Percentiles rank a stretch among this genome's conserved stretches.
These are phyloP conservation scores for Ophiostoma ulmi DNA, from an alignment of 2,329 filamentous ascomycete genomes.

Conservation along the genomic window DNA sequence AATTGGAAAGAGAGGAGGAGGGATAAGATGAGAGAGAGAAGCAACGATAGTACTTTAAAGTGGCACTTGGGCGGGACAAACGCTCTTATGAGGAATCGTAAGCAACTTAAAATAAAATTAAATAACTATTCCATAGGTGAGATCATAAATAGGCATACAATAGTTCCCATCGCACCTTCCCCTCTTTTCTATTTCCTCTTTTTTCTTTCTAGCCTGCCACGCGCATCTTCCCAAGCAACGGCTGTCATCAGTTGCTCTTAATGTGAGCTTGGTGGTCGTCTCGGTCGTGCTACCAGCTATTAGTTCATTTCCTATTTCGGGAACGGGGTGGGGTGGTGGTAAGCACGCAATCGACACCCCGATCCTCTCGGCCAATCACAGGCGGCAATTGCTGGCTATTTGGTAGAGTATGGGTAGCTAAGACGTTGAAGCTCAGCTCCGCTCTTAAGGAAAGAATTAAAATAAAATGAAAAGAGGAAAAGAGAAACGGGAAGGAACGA, in stretches of 20 bases:
- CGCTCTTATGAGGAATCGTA: background rate
- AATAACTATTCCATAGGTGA: background rate
- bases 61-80: slow-evolving; percentile 3
- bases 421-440: background rate
- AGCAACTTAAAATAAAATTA: background rate
- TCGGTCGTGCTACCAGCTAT: slow-evolving; percentile 1
- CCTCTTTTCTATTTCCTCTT: background rate
- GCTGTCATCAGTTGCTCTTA: slow-evolving; percentile 4
- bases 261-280: slow-evolving; percentile 8
- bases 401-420: background rate
- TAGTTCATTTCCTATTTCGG: slow-evolving; percentile 22
- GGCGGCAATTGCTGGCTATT: background rate
- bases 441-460: background rate
- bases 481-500: background rate
- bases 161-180: background rate
- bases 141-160: background rate
- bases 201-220: background rate
- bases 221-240: background rate
- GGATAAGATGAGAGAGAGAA: background rate
- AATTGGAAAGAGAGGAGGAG: background rate
- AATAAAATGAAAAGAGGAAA: too few species aligned
- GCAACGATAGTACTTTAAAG: background rate
- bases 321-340: slow-evolving; percentile 17
- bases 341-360: slow-evolving; percentile 24
- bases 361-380: slow-evolving; percentile 18